Evolutionary conservation across 495 filamentous ascomycete species (phyloP).

Genomic region (Astrothelium subdiscretum): DNA sequence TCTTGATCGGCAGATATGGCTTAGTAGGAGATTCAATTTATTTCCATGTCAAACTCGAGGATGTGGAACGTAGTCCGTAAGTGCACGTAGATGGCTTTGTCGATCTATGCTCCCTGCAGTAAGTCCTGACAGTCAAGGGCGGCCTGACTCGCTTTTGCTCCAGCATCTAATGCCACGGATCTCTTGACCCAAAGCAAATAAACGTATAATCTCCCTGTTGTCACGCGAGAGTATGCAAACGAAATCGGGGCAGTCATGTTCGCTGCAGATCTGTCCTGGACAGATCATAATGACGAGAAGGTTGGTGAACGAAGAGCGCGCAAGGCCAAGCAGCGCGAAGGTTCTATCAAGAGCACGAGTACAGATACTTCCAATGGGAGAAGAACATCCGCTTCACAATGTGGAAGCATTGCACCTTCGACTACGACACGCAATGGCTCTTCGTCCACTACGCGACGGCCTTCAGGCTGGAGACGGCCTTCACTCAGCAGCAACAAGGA

Average conservation of each 20-base stretch:
- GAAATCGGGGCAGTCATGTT: not conserved
- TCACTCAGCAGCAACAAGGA: not conserved
- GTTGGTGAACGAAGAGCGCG: not conserved
- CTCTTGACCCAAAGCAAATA: not conserved
- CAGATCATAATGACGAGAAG: not conserved
- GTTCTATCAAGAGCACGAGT: not conserved
- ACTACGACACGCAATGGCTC: not conserved
- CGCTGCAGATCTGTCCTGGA: not conserved
- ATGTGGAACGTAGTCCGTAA: too few relatives aligned
- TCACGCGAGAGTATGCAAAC: not conserved
- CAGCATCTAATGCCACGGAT: not conserved
- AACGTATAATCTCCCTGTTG: not conserved
- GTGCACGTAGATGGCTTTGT: not conserved
- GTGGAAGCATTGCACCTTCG: not conserved
- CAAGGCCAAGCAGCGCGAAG: not conserved
- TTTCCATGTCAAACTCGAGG: not conserved
- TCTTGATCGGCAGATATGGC: not conserved
- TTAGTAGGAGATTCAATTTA: not conserved
- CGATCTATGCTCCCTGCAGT: not conserved
- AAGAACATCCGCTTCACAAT: not conserved
- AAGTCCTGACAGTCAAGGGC: too few relatives aligned
- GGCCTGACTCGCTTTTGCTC: not conserved
- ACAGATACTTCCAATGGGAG: not conserved
- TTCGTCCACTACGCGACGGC: not conserved
- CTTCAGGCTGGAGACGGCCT: not conserved